Evolutionary conservation across 2,329 filamentous ascomycete genomes (phyloP).

Genomic region (Paradendryphiella salina): DNA sequence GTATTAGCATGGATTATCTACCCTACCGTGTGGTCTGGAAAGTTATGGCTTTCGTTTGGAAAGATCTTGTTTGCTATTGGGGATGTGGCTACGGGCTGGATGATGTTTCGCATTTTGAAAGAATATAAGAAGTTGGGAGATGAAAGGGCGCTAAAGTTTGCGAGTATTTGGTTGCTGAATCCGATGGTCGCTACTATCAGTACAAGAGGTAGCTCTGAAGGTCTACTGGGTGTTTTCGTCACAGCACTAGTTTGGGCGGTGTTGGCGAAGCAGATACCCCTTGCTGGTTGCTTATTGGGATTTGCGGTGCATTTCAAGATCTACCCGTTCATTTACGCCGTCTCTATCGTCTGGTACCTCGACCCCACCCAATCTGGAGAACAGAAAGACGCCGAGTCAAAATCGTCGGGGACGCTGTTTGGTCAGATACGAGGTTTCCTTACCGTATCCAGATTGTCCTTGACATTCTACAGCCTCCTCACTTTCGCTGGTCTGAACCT

Average conservation of each 20-base stretch:
- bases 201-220: constrained; percentile 91
- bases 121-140: constrained; percentile 42
- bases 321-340: constrained; percentile 94
- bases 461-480: constrained; percentile 66
- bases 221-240: constrained; percentile 81
- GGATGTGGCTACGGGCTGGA: constrained; percentile 82
- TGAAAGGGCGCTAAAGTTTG: constrained; percentile 68
- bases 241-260: constrained; percentile 83
- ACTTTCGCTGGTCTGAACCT: constrained; percentile 76
- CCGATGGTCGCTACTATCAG: constrained; percentile 98
- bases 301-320: constrained; percentile 96
- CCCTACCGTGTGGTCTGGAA: constrained; percentile 68
- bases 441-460: constrained; percentile 54
- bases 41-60: constrained; percentile 76
- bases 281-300: constrained; percentile 77
- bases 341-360: constrained; percentile 79
- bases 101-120: constrained; percentile 64
- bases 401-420: constrained; percentile 25
- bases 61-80: constrained; percentile 84
- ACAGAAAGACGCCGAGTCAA: constrained; percentile 4
- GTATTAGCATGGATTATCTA: constrained; percentile 88
- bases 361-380: constrained; percentile 55
- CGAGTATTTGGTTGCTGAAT: constrained; percentile 90
- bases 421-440: constrained; percentile 29
- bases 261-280: constrained; percentile 60